Evolutionary conservation across 2,329 filamentous ascomycete species (phyloP), one percentile per base, ranked within the genome.

Genomic region (Albifimbria verrucaria): DNA sequence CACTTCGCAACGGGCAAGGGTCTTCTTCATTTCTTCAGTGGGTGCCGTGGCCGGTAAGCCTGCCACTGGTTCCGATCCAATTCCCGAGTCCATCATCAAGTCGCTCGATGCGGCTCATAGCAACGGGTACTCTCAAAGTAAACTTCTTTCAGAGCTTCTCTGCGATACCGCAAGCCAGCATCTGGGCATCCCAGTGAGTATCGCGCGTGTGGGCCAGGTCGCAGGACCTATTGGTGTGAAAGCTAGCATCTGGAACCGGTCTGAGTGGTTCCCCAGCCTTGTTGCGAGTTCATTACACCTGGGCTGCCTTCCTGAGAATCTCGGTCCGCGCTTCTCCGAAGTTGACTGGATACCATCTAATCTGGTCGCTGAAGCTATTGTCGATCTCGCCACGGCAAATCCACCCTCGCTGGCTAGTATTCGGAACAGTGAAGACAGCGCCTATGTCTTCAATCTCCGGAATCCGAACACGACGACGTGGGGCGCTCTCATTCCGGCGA

Each of bases 311-410:
- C 54, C 54, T 15, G 25, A 54, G 12, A 50, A 44, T 22, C 45
- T 56, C 6, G 54, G 54, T 7, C 22, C 26, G 11, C 17, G 23
- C 12, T 18, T 51, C 18, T 25, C 48, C 25, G 41, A 49, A 12
- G 49, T 56, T 18, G 49, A 54, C n/a, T 56, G 54, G 54, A 54
- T 56, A 7, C 54, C 54, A 5, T 25, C 49, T 25, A 52, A 56
- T 32, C 18, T 23, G 11, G 22, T 56, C 36, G 45, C 25, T 25
- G 41, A 25, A 4, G 24, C 53, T 18, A 42, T 55, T 17, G 18
- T 53, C 10, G 51, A 53, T 20, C 15, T 25, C 26, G 45, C 18
- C 15, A 18, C 22, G 23, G 15, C 17, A 11, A 11, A 50, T 25
- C 39, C 36, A 24, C 28, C 7, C 15, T 9, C n/a, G 21, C 10